Base-by-base conservation (phyloP, 257 asterid genomes). In the Jasminum sambac region DNA sequence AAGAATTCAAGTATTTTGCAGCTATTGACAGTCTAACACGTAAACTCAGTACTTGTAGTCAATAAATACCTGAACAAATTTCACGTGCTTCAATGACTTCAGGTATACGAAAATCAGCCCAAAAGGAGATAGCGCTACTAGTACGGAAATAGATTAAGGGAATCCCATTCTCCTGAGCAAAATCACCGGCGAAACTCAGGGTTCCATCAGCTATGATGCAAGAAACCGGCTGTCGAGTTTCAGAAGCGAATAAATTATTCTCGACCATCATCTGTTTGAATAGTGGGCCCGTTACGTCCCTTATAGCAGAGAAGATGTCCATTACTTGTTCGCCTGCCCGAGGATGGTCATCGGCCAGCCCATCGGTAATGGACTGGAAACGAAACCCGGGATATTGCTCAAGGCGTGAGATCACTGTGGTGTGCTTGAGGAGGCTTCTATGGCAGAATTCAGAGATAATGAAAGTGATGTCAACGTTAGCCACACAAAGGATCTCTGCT, bases 171-270 rank as follows among this genome's bases (percentile, higher is more conserved):
- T 70, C 75, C 19, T 75, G 60, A 26, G 79, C 83, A 66, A 82
- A 57, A 66, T 76, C 83, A 0, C 23, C 66, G 8, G 71, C 77
- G 16, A 75, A 82, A 63, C 74, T 50, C 69, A 76, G 12, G 5
- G 72, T 67, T 14, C 75, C 86, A 41, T 82, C 86, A 0, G 79
- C 63, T 11, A 82, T 63, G 0, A 82, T 76, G 41, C 83, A 76
- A 0, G 72, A 59, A 3, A 69, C 19, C 0, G 71, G 17, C 68
- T 72, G 69, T 11, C 76, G 43, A 9, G 44, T 39, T 11, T 16
- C 26, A 39, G 58, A 48, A 16, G 23, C 11, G 11, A 48, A n/a
- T n/a, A 48, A 48, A 23, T 48, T 48, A 4, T 48, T 48, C 24
- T 21, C 10, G 0, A 44, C 50, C 61, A 77, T 52, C 71, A 73